Percentiles rank a stretch among this genome's conserved stretches.
Evolutionary conservation across 805 yeast genomes (phyloP).

Genomic region (Metschnikowia continentalis): DNA sequence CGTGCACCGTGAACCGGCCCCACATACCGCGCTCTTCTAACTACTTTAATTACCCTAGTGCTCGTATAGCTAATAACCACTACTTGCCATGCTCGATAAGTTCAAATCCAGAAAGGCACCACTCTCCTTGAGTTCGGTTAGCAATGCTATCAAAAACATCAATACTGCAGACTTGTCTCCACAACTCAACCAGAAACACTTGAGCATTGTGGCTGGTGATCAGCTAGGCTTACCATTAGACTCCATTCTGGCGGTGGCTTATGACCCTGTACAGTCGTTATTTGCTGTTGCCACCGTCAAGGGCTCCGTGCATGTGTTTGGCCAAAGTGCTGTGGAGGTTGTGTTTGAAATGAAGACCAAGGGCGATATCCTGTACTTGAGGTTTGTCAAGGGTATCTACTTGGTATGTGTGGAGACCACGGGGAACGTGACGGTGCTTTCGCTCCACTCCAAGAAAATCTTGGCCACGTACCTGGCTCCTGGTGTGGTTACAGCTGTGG

Average conservation of each 20-base stretch:
- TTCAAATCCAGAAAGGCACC: conserved; percentile 40
- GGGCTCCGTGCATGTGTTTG: conserved; percentile 74
- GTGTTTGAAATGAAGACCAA: conserved; percentile 51
- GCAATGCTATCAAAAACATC: conserved; percentile 37
- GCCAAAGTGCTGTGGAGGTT: conserved; percentile 76
- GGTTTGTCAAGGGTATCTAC: conserved; percentile 77
- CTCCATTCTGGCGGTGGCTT: conserved; percentile 61
- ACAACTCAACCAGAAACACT: conserved; percentile 28
- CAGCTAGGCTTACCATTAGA: conserved; percentile 50
- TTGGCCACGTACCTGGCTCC: conserved; percentile 60
- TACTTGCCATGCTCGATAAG: conserved; percentile 32
- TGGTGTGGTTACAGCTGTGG: conserved; percentile 63
- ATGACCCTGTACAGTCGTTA: conserved; percentile 84
- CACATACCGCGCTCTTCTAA: neutral
- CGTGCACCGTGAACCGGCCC: neutral
- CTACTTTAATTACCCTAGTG: neutral
- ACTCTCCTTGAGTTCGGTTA: conserved; percentile 37
- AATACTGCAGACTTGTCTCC: conserved; percentile 31
- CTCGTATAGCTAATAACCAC: neutral
- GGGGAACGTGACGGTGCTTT: conserved; percentile 62
- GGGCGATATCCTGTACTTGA: conserved; percentile 49
- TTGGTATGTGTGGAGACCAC: conserved; percentile 65
- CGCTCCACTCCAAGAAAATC: conserved; percentile 59
- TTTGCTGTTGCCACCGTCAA: conserved; percentile 72
- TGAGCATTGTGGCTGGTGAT: conserved; percentile 24